Conservation (phyloP, 2,329 filamentous ascomycete species). For the Fusarium bactridioides region DNA sequence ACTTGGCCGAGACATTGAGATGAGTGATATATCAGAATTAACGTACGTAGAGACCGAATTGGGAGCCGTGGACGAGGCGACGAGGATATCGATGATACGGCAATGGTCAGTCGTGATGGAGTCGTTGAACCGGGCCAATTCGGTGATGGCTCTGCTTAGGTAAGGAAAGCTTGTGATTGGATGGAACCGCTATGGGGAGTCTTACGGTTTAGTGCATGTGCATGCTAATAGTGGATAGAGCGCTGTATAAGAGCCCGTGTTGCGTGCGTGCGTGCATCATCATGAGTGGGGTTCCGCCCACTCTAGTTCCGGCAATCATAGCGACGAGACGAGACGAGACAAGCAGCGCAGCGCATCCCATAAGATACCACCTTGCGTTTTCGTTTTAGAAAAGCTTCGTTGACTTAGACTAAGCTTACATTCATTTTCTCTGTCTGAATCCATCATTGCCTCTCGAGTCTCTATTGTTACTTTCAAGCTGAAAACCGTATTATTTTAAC, state of each 20-base stretch:
- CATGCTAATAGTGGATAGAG: background rate
- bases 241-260: background rate
- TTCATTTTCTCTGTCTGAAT: background rate
- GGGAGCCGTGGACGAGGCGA: conserved; percentile 23
- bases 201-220: background rate
- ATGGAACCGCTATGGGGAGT: accelerated
- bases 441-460: background rate
- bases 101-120: conserved; percentile 28
- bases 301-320: conserved; percentile 10
- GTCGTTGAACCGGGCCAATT: conserved; percentile 35
- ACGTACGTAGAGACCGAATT: conserved; percentile 37
- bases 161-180: conserved; percentile 36
- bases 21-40: background rate
- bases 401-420: conserved; percentile 15
- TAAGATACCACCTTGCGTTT: conserved; percentile 37
- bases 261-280: conserved; percentile 10
- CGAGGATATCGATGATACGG: conserved; percentile 19
- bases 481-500: background rate
- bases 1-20: background rate
- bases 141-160: conserved; percentile 34
- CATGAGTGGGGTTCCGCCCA: conserved; percentile 24
- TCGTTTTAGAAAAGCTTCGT: conserved; percentile 11
- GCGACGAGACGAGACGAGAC: conserved; percentile 4
- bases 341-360: background rate
- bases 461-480: background rate